A percentile compares a stretch with the other conserved stretches of the same genome.
Conservation (phyloP, 208 protist genomes). For the Tritrichomonas musculus region DNA sequence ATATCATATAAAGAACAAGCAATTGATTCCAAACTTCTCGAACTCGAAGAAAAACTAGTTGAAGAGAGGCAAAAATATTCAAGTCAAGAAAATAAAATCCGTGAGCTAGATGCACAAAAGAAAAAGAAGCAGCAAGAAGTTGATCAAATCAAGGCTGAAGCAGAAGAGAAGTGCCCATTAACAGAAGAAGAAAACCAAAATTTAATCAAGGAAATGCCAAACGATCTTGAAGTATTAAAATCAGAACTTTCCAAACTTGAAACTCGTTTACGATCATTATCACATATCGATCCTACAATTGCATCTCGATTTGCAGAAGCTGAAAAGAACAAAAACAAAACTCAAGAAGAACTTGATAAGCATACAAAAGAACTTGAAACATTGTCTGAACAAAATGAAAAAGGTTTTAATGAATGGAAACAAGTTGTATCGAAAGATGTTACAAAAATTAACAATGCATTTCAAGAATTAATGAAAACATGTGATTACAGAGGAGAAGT, state of each 20-base stretch:
- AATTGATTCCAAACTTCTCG: background rate
- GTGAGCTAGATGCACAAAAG: background rate
- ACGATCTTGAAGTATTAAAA: background rate
- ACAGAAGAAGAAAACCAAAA: background rate
- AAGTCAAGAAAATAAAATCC: background rate
- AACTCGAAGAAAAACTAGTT: background rate
- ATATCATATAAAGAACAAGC: background rate
- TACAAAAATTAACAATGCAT: background rate
- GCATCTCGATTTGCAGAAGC: background rate
- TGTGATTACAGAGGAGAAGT: slow-evolving; percentile 27
- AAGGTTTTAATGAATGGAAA: background rate
- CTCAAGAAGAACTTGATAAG: background rate
- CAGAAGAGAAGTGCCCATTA: background rate
- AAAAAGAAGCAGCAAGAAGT: background rate
- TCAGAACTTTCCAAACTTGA: background rate
- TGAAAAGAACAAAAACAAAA: background rate
- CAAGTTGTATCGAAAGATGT: background rate
- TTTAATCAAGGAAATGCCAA: background rate
- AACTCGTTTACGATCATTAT: background rate
- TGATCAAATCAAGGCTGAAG: background rate
- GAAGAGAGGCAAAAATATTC: slow-evolving; percentile 20
- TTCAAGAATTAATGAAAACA: background rate
- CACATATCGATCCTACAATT: background rate
- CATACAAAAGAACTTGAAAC: background rate
- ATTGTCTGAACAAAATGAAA: background rate